Evolutionary conservation across 768 basidiomycete genomes (phyloP), one percentile per base, ranked within the genome.

Genomic region (Lactarius trivialis): DNA sequence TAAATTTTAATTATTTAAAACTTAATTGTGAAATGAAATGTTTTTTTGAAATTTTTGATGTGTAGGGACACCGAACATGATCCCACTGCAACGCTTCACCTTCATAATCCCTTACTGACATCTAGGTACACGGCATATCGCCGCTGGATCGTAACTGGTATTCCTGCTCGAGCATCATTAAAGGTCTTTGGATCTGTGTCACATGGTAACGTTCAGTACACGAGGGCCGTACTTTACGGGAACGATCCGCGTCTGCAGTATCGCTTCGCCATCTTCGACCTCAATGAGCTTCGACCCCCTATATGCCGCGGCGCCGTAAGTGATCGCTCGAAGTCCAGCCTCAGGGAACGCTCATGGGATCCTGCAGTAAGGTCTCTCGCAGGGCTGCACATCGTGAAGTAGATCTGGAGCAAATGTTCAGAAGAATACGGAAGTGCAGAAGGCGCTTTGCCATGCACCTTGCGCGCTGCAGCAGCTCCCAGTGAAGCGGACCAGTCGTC

Each of bases 401-500:
- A 99, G n/a, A 98, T 83, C 74, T 98, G 95, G 28, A 15, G n/a
- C 4, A 33, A 14, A 32, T 24, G 17, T 19, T 65, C 43, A 62
- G 56, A 45, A 17, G 56, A 21, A 45, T 8, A 52, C 7, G 24
- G 2, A 37, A 43, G 50, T 32, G 21, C n/a, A 58, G 14, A 11
- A 56, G 14, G 56, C 55, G 21, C 56, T 56, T 28, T 34, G 34
- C n/a, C 56, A 34, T 48, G 56, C 70, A 89, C 92, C 93, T 78
- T 60, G 87, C 86, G 55, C 90, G 82, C 70, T 91, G 91, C 24
- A 99, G 79, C 3, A 99, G 78, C 68, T 94, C 91, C 97, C 97
- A 99, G 73, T 98, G 93, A 52, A 97, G 76, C 1, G 95, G 95
- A 0, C 97, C 97, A 0, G 97, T 98, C 4, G 94, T 97, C 69